Percentiles rank a stretch among this genome's conserved stretches.
Evolutionary conservation across 192 early-diverging fungal genomes (phyloP).

Genomic region (Piromyces sp.): DNA sequence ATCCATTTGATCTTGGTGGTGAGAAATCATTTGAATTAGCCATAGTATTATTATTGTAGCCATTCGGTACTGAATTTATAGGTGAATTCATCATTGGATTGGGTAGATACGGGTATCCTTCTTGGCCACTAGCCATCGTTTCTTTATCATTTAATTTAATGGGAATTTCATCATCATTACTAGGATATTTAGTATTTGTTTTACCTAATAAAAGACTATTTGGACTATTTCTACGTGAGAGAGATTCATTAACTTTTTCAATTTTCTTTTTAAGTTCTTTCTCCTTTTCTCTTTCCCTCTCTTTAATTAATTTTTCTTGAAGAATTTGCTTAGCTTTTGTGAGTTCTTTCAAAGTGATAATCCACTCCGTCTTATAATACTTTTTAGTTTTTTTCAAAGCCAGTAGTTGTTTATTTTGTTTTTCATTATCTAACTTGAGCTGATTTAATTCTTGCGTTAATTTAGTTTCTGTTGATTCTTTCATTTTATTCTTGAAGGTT

Average conservation of each 20-base stretch:
- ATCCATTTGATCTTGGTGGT: too few relatives aligned
- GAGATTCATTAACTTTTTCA: background rate
- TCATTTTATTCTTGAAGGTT: background rate
- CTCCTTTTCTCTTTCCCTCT: background rate
- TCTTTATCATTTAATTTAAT: background rate
- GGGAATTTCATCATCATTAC: background rate
- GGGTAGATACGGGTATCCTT: background rate
- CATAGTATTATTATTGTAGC: too few relatives aligned
- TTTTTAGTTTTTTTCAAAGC: background rate
- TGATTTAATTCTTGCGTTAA: background rate
- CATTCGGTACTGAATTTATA: too few relatives aligned
- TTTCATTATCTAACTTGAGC: background rate
- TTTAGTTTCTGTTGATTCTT: background rate
- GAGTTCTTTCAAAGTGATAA: background rate
- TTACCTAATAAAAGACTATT: background rate
- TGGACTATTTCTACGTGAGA: too few relatives aligned
- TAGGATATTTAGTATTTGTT: background rate
- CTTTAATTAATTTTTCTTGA: background rate
- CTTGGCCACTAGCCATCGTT: background rate
- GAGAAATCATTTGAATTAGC: too few relatives aligned
- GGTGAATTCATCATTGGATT: too few relatives aligned
- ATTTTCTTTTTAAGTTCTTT: background rate
- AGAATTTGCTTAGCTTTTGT: background rate
- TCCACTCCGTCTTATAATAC: background rate
- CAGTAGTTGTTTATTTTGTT: background rate